Evolutionary conservation across 2,329 filamentous ascomycete genomes (phyloP).

Genomic region (Fusarium heterosporum): DNA sequence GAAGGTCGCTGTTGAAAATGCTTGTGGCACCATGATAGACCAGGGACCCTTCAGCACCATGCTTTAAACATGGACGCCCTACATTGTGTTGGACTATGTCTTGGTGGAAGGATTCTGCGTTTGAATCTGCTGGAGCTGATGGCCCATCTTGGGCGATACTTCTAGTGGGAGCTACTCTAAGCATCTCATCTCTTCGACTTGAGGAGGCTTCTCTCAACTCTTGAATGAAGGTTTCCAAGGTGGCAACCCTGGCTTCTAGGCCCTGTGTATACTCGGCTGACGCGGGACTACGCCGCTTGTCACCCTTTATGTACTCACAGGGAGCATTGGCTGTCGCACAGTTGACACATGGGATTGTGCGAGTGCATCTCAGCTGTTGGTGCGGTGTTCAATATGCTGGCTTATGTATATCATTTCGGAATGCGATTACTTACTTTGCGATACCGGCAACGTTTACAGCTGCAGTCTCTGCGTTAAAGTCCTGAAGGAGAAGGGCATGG

Average conservation of each 20-base stretch:
- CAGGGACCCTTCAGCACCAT: constrained; percentile 1
- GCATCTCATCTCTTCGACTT: not conserved
- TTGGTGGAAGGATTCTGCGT: not conserved
- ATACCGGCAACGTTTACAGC: constrained; percentile 13
- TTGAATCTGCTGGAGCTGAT: no score
- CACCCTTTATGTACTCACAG: constrained; percentile 1
- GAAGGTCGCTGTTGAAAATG: constrained; percentile 4
- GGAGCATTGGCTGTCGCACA: not conserved
- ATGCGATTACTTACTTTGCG: not conserved
- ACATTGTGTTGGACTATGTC: not conserved
- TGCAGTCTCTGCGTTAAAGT: not conserved
- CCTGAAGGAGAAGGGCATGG: no score
- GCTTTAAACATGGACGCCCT: not conserved
- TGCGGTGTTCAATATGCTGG: not conserved
- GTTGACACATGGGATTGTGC: not conserved
- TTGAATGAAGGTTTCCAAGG: not conserved
- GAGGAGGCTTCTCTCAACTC: not conserved
- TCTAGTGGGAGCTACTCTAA: not conserved
- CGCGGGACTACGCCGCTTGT: constrained; percentile 9
- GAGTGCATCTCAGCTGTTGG: constrained; percentile 8
- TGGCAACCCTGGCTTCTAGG: not conserved
- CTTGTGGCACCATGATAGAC: constrained; percentile 6
- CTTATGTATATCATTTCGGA: no score
- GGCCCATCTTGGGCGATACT: not conserved
- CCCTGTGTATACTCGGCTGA: constrained; percentile 3